A percentile compares a stretch with the other conserved stretches of the same genome.
Evolutionary conservation across 495 filamentous ascomycete genomes (phyloP).

Genomic region (Trichocladium uniseriatum): DNA sequence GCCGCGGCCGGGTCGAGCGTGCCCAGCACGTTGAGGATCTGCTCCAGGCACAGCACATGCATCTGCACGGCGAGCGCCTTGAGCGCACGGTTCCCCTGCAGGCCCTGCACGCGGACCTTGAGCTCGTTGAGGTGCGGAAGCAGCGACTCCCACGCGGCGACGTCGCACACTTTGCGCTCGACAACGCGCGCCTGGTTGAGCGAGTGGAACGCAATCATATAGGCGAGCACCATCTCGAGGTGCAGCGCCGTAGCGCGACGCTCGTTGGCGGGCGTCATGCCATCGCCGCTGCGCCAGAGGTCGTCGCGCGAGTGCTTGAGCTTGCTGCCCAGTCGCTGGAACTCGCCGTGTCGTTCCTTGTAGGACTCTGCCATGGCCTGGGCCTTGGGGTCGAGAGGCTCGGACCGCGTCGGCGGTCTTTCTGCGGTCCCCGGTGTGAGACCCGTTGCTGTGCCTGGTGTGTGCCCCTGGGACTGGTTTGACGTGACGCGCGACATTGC

Average conservation of each 20-base stretch:
- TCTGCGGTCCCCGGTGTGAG: constrained; percentile 34
- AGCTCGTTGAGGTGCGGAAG: constrained; percentile 29
- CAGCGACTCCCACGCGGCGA: constrained; percentile 20
- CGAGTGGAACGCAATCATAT: constrained; percentile 32
- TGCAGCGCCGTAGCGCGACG: constrained; percentile 25
- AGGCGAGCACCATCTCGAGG: constrained; percentile 35
- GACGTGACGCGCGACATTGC: constrained; percentile 41
- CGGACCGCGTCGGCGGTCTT: constrained; percentile 26
- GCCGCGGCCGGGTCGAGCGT: constrained; percentile 17
- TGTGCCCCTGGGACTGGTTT: constrained; percentile 35
- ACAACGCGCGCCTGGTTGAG: constrained; percentile 20
- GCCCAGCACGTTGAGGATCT: constrained; percentile 22
- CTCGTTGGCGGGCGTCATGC: constrained; percentile 16
- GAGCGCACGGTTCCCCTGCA: constrained; percentile 18
- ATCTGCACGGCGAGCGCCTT: constrained; percentile 26
- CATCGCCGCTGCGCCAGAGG: constrained; percentile 19
- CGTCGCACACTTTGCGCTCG: constrained; percentile 17
- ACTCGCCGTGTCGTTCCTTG: constrained; percentile 18
- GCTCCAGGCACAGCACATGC: constrained; percentile 30
- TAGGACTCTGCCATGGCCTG: constrained; percentile 16
- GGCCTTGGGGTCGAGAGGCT: constrained; percentile 11
- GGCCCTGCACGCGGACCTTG: constrained; percentile 11
- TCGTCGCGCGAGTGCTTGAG: constrained; percentile 40
- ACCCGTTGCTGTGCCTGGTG: constrained; percentile 30
- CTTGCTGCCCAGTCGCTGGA: constrained; percentile 26